Evolutionary conservation across 345 rosid species (phyloP), one percentile per base, ranked within the genome.

Genomic region (Bruguiera gymnorhiza): DNA sequence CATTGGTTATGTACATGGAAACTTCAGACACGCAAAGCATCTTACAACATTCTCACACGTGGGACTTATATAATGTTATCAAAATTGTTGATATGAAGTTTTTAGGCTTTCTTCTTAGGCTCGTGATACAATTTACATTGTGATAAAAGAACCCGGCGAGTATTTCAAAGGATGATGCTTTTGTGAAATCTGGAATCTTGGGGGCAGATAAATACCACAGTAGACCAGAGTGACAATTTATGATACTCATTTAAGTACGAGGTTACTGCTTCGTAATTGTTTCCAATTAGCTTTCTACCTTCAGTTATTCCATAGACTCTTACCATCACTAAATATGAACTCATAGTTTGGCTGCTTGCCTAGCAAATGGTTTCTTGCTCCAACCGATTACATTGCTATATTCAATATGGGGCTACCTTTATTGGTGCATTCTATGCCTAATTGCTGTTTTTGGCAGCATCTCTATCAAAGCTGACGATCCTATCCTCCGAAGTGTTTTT

Each of bases 181-280:
- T 86, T 61, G 57, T 74, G 64, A 89, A 82, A 83, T 72, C 62
- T 63, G 98, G 97, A 78, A 78, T 94, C 66, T 32, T 87, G 24
- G 70, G 98, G 91, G 78, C 96, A 94, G 81, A 87, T 94, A 72
- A 84, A 87, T 78, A 89, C 94, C n/a, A 89, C 95, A 60, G 87
- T 93, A 65, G 96, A 91, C 73, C 64, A 77, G 77, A 94, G 90
- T 36, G 97, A 94, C 67, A 91, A 86, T 86, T 70, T 94, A 73
- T 94, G 97, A 97, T 94, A 94, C 79, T 91, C 97, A 5, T 68
- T 84, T 69, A 88, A 94, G 98, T 91, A 82, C 26, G 20, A 61
- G 59, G 68, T 60, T 21, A 19, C 30, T 67, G 18, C 20, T 63
- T 46, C 20, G 13, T 43, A 8, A 36, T 46, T 73, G 58, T 70